Evolutionary conservation across 768 basidiomycete species (phyloP).

Genomic region (Termitomyces heimii): DNA sequence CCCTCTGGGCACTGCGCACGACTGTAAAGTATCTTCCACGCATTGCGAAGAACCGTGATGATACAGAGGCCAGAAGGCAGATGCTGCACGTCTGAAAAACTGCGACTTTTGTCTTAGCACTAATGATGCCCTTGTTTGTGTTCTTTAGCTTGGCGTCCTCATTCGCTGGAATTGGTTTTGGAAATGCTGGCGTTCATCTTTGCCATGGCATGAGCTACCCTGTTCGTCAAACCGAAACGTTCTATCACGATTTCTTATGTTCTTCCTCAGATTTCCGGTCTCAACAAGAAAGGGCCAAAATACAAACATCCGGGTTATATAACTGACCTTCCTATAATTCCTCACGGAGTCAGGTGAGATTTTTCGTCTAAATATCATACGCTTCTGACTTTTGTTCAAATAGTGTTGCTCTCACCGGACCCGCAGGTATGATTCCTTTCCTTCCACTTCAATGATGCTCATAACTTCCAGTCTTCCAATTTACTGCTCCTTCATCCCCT

Average conservation of each 20-base stretch:
- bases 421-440: slow-evolving; percentile 48
- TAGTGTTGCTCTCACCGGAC: slow-evolving; percentile 84
- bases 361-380: not conserved
- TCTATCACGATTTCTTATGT: not conserved
- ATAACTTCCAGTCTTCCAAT: slow-evolving; percentile 68
- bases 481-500: slow-evolving; percentile 91
- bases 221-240: slow-evolving; percentile 34
- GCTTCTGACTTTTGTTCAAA: not conserved
- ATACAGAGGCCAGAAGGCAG: slow-evolving; percentile 79
- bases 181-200: slow-evolving; percentile 88
- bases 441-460: not conserved
- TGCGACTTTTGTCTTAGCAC: not conserved
- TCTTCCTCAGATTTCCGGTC: slow-evolving; percentile 69
- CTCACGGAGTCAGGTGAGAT: slow-evolving; percentile 76
- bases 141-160: slow-evolving; percentile 73
- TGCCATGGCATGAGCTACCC: slow-evolving; percentile 90
- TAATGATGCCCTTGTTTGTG: not conserved
- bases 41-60: slow-evolving; percentile 71
- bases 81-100: slow-evolving; percentile 61
- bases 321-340: slow-evolving; percentile 85
- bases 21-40: slow-evolving; percentile 87
- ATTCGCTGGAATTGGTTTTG: slow-evolving; percentile 94
- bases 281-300: slow-evolving; percentile 92
- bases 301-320: slow-evolving; percentile 89
- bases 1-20: slow-evolving; percentile 86